Evolutionary conservation across 169 alveolate genomes (phyloP), one percentile per base, ranked within the genome.

Genomic region (Plasmodium coatneyi): DNA sequence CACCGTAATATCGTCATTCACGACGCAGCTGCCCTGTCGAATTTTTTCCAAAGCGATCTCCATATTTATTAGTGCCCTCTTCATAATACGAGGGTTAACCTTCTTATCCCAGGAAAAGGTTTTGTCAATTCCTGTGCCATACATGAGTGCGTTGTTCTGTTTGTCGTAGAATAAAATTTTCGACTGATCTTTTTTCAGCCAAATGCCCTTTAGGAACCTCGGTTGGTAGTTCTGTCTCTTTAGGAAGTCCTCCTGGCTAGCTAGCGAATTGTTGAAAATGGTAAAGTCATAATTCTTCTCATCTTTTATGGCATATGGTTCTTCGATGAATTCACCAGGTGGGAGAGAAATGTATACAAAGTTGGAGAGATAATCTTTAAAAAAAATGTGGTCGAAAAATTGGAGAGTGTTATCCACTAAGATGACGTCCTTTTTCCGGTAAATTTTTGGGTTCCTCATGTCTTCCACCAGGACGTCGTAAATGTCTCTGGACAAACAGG

Each of bases 41-140:
- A 84, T 60, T 32, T 91, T 86, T 86, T 94, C 96, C 22, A 79
- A 60, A 14, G 96, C 95, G 86, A 94, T 94, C n/a, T 94, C 96
- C 95, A 94, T 92, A 66, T 76, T 92, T 30, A 94, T 74, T 36
- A 94, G 30, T n/a, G 96, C 96, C 30, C 92, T 52, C 36, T 78
- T 82, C 94, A 84, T 84, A 19, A 84, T 71, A 22, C 76, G 80
- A 56, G 22, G 56, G 25, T 60, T 60, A 3, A 83, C 94, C 22
- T 90, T 71, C 19, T 71, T 82, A 19, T 94, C 60, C 96, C 96
- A 94, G 0, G 95, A 79, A n/a, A 72, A 94, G 2, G 96, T 94
- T 39, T 92, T 82, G 43, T 94, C 96, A 30, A 78, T 54, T 25
- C 96, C 96, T 6, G 95, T 60, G n/a, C 96, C 96, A 71, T 83